Evolutionary conservation across 208 protist species (phyloP).

Genomic region (Leishmania martiniquensis): DNA sequence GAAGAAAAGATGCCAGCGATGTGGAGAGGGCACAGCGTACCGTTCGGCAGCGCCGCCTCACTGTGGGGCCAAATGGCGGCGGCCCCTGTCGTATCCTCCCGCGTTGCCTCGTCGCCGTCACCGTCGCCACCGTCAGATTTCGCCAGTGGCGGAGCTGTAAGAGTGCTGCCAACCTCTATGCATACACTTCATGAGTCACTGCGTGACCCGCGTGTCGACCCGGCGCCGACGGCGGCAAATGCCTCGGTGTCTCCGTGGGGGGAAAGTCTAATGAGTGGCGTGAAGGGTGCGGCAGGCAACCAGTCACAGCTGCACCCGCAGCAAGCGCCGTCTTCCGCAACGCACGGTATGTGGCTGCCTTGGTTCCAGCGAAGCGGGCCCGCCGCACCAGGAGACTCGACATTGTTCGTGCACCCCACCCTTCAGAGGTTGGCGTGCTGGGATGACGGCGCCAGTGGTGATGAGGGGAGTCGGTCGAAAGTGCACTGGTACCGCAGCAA

Average conservation of each 20-base stretch:
- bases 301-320: background rate
- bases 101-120: background rate
- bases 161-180: background rate
- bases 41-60: background rate
- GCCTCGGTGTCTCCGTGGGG: background rate
- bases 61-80: background rate
- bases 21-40: background rate
- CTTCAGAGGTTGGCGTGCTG: background rate
- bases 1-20: background rate
- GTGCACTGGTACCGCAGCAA: background rate
- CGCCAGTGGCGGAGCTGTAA: background rate
- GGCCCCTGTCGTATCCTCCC: background rate
- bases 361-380: slow-evolving; percentile 6
- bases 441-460: background rate
- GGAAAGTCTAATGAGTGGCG: background rate
- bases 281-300: background rate
- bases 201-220: slow-evolving; percentile 6
- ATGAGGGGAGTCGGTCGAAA: background rate
- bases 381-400: background rate
- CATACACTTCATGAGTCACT: slow-evolving; percentile 12
- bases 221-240: background rate
- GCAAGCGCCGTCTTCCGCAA: background rate
- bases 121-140: background rate
- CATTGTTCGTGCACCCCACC: background rate
- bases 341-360: background rate